Base-by-base conservation (phyloP, 306 rosid genomes). In the Lathyrus tuberosus region DNA sequence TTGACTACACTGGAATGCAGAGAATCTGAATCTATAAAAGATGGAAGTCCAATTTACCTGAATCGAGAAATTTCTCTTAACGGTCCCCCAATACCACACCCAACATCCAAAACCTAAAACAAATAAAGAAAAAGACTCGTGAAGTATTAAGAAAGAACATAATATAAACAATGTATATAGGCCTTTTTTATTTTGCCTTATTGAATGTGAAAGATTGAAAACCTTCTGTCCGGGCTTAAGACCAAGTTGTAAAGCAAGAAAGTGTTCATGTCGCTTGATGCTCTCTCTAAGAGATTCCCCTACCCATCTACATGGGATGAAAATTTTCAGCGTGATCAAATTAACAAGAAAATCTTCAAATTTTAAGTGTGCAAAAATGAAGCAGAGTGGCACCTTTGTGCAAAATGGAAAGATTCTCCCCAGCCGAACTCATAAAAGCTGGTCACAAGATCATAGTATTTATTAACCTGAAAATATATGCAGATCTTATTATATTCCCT, bases 351-450 rank as follows among this genome's bases (percentile, higher is more conserved):
- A 41, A 13, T 70, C 30, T 61, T 60, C 70, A 35, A 64, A 43
- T 65, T 60, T 20, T 15, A 61, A 33, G 11, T 11, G 11, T 11
- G 65, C 15, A 65, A 51, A 42, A 61, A 46, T 65, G 72, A 66
- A 75, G 54, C 13, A 64, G 58, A 78, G 51, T 48, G 37, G 58
- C 26, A 90, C 97, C 98, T 88, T 57, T 73, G 85, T 20, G 98
- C 98, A 85, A 93, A 93, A 85, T 93, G 98, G 82, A 93, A 93
- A 31, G 98, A 93, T 76, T 88, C 96, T 42, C 98, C 98, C 98
- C 98, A 93, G 70, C 98, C 98, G 72, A 86, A 93, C 79, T 93
- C 98, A 81, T 93, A 93, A 79, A 93, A 93, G 87, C 96, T 86
- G 58, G 98, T 93, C 31, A 78, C 92, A 56, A 93, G 90, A 81